Base-by-base conservation (phyloP, 2,329 filamentous ascomycete genomes). In the Tolypocladium sp. region DNA sequence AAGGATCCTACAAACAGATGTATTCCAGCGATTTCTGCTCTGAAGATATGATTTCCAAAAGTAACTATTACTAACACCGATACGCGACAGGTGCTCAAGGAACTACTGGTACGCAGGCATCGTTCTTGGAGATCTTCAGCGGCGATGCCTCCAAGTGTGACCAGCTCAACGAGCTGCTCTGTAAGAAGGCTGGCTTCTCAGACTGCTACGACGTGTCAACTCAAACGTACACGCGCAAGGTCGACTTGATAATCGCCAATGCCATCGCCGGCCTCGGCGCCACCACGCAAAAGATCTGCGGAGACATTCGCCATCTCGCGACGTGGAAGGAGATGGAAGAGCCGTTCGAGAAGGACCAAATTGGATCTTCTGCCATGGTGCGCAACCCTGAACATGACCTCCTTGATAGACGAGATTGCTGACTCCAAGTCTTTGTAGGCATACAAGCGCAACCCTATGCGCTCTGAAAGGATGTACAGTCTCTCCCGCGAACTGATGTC, bases 291-390 rank as follows among this genome's bases (percentile, higher is more conserved):
- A 84, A 87, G 61, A 92, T 95, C 61, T 83, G 84, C 55, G 81
- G 82, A 54, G 89, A 93, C 67, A 89, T 94, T 64, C 81, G 89
- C 55, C 87, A 90, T 69, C 77, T 93, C 55, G 87, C 88, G 7
- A 79, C 82, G 68, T 82, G 86, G 75, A 95, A 96, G 79, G 91
- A 95, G 73, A 78, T 94, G 60, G 92, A 95, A 70, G 90, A 92
- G 77, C 90, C 90, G 0, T 90, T 91, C 66, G 89, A 92, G 76
- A 85, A 85, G 67, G 83, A 86, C 64, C 91, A 95, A 75, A 91
- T 92, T 65, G 89, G 88, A 35, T 84, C 79, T 2, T 56, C 49
- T 20, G 61, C 62, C n/a, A 64, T 82, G 17, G 37, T 38, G 12
- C 10, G 37, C 15, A 38, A 38, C 37, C 2, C 37, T 7, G 30